Evolutionary conservation across 768 basidiomycete species (phyloP).

Genomic region (Termitomyces sp.): DNA sequence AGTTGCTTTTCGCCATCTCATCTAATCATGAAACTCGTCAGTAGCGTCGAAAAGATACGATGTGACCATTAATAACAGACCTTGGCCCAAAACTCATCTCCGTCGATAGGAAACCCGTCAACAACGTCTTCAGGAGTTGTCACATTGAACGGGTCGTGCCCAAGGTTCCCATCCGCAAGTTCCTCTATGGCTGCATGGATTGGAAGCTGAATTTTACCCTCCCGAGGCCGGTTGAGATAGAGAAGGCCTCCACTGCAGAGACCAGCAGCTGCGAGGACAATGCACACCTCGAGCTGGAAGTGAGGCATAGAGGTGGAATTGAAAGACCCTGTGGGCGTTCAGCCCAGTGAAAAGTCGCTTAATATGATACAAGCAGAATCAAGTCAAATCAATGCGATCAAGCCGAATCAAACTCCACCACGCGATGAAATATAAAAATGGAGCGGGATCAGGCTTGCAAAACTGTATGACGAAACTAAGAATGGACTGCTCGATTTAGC

Average conservation of each 20-base stretch:
- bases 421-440: neutral
- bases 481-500: neutral
- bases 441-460: neutral
- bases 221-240: slow-evolving; percentile 31
- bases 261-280: slow-evolving; percentile 36
- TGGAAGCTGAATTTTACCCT: slow-evolving; percentile 50
- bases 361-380: neutral
- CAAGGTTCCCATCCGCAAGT: slow-evolving; percentile 13
- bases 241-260: slow-evolving; percentile 39
- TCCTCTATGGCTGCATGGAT: slow-evolving; percentile 16
- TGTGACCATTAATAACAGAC: slow-evolving; percentile 23
- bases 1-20: slow-evolving; percentile 52
- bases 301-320: slow-evolving; percentile 40
- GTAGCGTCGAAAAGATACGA: neutral
- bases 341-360: neutral
- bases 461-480: neutral
- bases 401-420: neutral
- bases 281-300: slow-evolving; percentile 53
- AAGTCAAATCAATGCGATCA: neutral
- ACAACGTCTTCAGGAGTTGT: slow-evolving; percentile 62
- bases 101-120: slow-evolving; percentile 63
- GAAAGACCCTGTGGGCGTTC: neutral
- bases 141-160: slow-evolving; percentile 65
- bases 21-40: slow-evolving; percentile 29
- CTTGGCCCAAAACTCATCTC: slow-evolving; percentile 52